These are phyloP conservation scores for Dactylorhiza incarnata DNA, from an alignment of 106 monocot species.

Conservation along the genomic window DNA sequence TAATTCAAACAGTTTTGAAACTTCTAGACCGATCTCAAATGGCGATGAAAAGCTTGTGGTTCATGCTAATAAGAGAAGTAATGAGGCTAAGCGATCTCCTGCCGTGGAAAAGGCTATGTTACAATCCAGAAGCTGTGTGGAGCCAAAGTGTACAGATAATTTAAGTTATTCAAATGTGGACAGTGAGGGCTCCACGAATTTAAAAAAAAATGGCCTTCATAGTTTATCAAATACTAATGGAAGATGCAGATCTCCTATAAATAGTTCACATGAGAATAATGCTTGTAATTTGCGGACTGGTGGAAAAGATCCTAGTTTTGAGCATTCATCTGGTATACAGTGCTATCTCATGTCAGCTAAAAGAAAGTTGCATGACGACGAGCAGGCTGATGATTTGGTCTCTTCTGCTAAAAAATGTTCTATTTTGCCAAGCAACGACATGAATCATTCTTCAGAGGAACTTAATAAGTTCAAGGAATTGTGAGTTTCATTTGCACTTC, in stretches of 20 bases:
- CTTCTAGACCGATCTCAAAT: constrained; percentile 33
- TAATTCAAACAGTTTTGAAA: constrained; percentile 29
- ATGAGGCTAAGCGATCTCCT: constrained; percentile 12
- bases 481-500: constrained; percentile 35
- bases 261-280: constrained; percentile 5
- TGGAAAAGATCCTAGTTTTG: constrained; percentile 18
- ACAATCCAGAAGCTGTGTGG: constrained; percentile 4
- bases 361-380: constrained; percentile 25
- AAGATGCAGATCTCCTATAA: not conserved
- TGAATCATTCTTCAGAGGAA: constrained; percentile 18
- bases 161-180: constrained; percentile 3
- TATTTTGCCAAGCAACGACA: constrained; percentile 3
- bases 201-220: constrained; percentile 8
- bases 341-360: constrained; percentile 12
- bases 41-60: constrained; percentile 33
- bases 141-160: constrained; percentile 14
- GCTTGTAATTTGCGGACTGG: not conserved
- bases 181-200: constrained; percentile 14
- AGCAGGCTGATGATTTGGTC: constrained; percentile 11
- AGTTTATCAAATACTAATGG: constrained; percentile 26
- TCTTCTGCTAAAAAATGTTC: constrained; percentile 1
- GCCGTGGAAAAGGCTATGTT: constrained; percentile 13
- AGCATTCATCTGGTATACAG: constrained; percentile 11
- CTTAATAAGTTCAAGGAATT: constrained; percentile 64
- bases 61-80: constrained; percentile 13